phyloP scores from a whole-genome alignment of 1,284 basidiomycete species.

The Ustilago bromivora region DNA sequence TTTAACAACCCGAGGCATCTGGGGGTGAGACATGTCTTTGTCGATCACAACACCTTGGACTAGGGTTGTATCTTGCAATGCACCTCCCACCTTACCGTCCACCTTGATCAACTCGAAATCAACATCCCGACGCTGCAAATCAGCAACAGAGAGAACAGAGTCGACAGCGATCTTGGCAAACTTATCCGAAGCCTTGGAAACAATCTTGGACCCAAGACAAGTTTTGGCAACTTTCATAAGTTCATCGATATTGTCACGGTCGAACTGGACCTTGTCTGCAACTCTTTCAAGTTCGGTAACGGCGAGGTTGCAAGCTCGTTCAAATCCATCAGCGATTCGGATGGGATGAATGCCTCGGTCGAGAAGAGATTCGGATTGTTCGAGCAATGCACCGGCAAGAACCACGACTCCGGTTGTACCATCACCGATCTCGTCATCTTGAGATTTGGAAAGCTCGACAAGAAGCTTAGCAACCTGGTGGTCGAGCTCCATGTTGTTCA shows the following conservation, averaged over 20 bases:
- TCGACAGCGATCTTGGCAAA: conserved; percentile 98
- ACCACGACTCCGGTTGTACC: conserved; percentile 99
- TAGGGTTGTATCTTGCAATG: conserved; percentile 90
- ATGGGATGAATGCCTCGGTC: conserved; percentile 98
- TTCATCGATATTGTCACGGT: conserved; percentile 81
- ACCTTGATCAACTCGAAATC: conserved; percentile 99
- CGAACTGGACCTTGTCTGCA: conserved; percentile 90
- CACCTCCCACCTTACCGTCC: conserved; percentile 97
- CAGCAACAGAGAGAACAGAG: conserved; percentile 93
- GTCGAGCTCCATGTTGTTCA: conserved; percentile 78
- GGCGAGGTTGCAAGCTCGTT: conserved; percentile 89
- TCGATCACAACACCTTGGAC: conserved; percentile 97
- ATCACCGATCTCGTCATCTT: conserved; percentile 99
- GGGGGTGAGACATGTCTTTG: conserved; percentile 99
- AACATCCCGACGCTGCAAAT: conserved; percentile 92
- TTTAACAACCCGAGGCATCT: conserved; percentile 89
- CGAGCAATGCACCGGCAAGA: conserved; percentile 92
- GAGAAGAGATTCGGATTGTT: conserved; percentile 84
- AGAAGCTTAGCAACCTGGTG: conserved; percentile 98
- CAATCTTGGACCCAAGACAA: conserved; percentile 96
- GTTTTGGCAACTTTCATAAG: conserved; percentile 88
- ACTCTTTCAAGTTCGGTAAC: conserved; percentile 90
- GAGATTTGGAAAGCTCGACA: conserved; percentile 94
- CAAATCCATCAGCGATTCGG: conserved; percentile 97
- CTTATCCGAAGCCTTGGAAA: conserved; percentile 93